Base-by-base conservation (phyloP, 75 land plant genomes). In the Cunninghamia lanceolata region DNA sequence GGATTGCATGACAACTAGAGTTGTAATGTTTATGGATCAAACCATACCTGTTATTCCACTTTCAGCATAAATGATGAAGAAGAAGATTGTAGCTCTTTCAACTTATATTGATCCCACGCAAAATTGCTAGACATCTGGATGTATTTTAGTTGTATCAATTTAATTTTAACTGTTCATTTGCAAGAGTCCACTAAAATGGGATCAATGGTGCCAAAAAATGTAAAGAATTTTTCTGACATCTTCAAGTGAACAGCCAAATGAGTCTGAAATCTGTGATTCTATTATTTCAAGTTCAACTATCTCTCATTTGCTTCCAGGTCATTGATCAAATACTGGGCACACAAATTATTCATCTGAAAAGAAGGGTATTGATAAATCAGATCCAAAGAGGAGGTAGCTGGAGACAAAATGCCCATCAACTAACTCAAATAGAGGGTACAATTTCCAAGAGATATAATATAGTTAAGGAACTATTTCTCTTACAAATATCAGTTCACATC, bases 301-400 rank as follows among this genome's bases (percentile, higher is more conserved):
- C 36, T 46, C 83, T 77, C 9, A 16, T 82, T 45, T 54, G 47
- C 54, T 11, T 43, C 46, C 83, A 82, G 83, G 47, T 32, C 54
- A n/a, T 30, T 45, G 35, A 82, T 28, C 50, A 30, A n/a, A 82
- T 82, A 46, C 36, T 82, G 47, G 35, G 14, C 28, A 73, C 28
- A 6, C 42, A 52, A 54, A 74, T 68, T 30, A 34, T 7, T 17
- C 52, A 30, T 46, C 85, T 78, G 45, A 74, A 21, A 52, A 68
- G 36, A 85, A 80, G 52, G 89, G 83, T 10, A 87, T 43, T 68
- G 66, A 43, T 35, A 86, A 70, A 43, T 43, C 88, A 35, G 73
- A 83, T 47, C 82, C 40, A 11, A 85, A 21, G 4, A 85, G 75
- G 40, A 39, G 40, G 40, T 39, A 39, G 40, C 40, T 39, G 40